These are phyloP conservation scores for Aspergillus avenaceus DNA, from an alignment of 495 filamentous ascomycete species.

Conservation along the genomic window DNA sequence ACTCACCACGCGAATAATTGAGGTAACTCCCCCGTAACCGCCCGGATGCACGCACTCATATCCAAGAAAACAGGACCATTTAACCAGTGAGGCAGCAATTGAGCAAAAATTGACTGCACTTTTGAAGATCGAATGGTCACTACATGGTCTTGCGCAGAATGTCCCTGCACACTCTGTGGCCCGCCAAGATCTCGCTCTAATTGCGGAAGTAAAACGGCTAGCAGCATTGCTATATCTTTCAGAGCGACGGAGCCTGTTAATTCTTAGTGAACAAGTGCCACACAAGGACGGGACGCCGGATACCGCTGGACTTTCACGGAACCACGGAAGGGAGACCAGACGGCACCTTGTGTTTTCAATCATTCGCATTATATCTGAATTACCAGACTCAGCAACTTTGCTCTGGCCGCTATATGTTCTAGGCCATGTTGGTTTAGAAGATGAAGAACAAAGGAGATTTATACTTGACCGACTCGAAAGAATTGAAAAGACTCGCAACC, in stretches of 20 bases:
- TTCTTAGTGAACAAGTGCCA: background rate
- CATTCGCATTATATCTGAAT: conserved; percentile 5
- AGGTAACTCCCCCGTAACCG: background rate
- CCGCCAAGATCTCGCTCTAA: conserved; percentile 6
- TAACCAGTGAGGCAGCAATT: background rate
- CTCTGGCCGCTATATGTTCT: conserved; percentile 18
- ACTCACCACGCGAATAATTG: conserved; percentile 5
- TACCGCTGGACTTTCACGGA: no score
- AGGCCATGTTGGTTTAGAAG: conserved; percentile 9
- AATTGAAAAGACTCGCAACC: conserved; percentile 11
- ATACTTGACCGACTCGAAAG: conserved; percentile 10
- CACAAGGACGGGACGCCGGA: no score
- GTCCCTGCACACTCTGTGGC: conserved; percentile 5
- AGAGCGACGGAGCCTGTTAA: conserved; percentile 4
- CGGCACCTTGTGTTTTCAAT: conserved; percentile 7
- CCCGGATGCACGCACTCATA: no score
- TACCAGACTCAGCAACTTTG: conserved; percentile 9
- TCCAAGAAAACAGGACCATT: background rate
- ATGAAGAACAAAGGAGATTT: conserved; percentile 16
- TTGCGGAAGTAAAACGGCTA: conserved; percentile 15
- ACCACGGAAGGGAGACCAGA: background rate
- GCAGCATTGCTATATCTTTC: conserved; percentile 15
- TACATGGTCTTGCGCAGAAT: conserved; percentile 9
- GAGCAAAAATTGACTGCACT: no score
- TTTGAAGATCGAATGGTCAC: background rate